Conservation (phyloP, 2,329 filamentous ascomycete genomes). For the Claviceps sp. region DNA sequence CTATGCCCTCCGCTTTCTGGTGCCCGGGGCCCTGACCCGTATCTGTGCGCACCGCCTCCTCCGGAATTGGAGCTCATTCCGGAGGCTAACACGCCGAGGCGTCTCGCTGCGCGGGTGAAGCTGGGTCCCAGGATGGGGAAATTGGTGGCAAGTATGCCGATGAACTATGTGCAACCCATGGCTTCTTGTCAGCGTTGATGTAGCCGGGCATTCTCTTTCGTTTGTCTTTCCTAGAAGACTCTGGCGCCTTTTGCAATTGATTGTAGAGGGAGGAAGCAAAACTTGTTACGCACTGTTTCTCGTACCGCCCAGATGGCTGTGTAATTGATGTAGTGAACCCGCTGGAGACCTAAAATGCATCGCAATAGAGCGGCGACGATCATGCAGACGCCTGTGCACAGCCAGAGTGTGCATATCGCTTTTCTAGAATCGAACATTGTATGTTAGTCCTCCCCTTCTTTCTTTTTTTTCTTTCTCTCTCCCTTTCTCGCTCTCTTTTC, state of each 20-base stretch:
- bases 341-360: slow-evolving; percentile 23
- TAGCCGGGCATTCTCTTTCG: not conserved
- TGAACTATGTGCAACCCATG: slow-evolving; percentile 17
- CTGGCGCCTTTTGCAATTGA: not conserved
- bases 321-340: slow-evolving; percentile 23
- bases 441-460: not conserved
- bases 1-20: not conserved
- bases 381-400: slow-evolving; percentile 27
- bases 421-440: slow-evolving; percentile 12
- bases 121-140: slow-evolving; percentile 14
- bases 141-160: slow-evolving; percentile 29
- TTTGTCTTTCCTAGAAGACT: not conserved
- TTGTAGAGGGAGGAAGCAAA: not conserved
- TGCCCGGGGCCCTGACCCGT: not conserved
- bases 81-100: slow-evolving; percentile 21
- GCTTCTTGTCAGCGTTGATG: not conserved
- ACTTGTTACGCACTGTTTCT: slow-evolving; percentile 21
- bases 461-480: not conserved
- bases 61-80: not conserved
- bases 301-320: slow-evolving; percentile 17
- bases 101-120: not conserved
- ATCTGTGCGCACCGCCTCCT: not conserved
- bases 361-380: slow-evolving; percentile 28
- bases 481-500: not conserved
- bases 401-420: slow-evolving; percentile 23